Base-by-base conservation (phyloP, 139 green algal species). In the Coelastrella sp. region DNA sequence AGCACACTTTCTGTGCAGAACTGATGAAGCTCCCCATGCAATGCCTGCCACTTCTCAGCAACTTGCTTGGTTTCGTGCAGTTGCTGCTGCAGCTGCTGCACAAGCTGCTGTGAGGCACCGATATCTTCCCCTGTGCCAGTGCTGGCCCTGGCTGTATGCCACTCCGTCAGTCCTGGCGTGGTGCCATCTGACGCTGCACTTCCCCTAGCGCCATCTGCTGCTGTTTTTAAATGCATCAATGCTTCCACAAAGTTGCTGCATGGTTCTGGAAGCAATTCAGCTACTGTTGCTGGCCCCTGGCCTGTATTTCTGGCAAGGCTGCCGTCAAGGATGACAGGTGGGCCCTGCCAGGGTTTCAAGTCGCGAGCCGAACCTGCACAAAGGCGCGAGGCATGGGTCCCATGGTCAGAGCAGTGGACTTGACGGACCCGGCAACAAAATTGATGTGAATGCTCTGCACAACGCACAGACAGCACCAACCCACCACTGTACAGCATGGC, bases 281-380 rank as follows among this genome's bases (percentile, higher is more conserved):
- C 10, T 80, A 56, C 14, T 79, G 57, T 24, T 58, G 74, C 25
- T 22, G 73, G 14, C 8, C 8, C 20, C 10, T 12, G 63, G 65
- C 35, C 66, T 58, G 58, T 85, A 61, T 11, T 72, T 66, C 58
- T 88, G 72, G 70, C 82, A 72, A 65, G 49, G 63, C 68, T 90
- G 24, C 95, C 95, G 83, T 96, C 92, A 5, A 97, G 63, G 6
- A 97, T 25, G 12, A 95, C 81, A 4, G 93, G 81, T 6, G 92
- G 17, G 0, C 94, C 95, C 65, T 96, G 94, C 95, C 96, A 97
- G 0, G 92, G 84, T 84, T 94, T 89, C 24, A 93, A 19, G 1
- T 58, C 12, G 5, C 82, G 82, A 10, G 88, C 87, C 9, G 83
- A 87, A 57, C 93, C 92, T 91, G 86, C 60, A 74, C 12, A 72